Evolutionary conservation across 352 stramenopile species (phyloP), one percentile per base, ranked within the genome.

Genomic region (Aphanomyces euteiches): DNA sequence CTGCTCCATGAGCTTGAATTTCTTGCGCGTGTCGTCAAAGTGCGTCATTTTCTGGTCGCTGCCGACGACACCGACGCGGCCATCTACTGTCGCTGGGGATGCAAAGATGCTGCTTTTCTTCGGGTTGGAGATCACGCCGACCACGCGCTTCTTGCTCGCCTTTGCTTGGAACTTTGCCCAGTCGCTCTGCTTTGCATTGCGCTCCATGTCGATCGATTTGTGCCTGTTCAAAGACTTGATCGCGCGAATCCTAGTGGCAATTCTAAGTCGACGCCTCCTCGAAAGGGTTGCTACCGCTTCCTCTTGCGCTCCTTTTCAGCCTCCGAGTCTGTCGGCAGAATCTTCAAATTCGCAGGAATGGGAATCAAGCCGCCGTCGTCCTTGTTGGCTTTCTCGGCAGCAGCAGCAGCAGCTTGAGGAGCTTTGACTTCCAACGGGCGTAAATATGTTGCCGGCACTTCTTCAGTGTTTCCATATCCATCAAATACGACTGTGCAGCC

Each of bases 361-460:
- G 88, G 85, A 66, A 95, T 92, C 8, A 85, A 74, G 72, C 90
- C 90, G 54, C 79, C 54, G 47, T 68, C 56, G 58, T 67, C 66
- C 17, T 41, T 80, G 58, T 66, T 78, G 67, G 8, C 76, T 56
- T 34, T 75, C 69, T n/a, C 66, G 56, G 73, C 61, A 56, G 79
- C 63, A 39, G 75, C 66, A 39, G 71, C 63, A 76, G 54, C 19
- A 6, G 45, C 45, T 48, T 64, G 48, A 36, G 56, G 57, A 56
- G 58, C 47, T 28, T 80, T 74, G 19, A 58, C 28, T n/a, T 66
- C 50, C 36, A 79, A 3, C 13, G 76, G 71, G 7, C 74, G 79
- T 67, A 97, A 73, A 79, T 96, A 97, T 76, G 95, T 88, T 50
- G 89, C 91, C 28, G 90, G 90, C 43, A 97, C 87, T 74, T 96